phyloP scores from a whole-genome alignment of 495 filamentous ascomycete genomes.

The Thozetella sp. region DNA sequence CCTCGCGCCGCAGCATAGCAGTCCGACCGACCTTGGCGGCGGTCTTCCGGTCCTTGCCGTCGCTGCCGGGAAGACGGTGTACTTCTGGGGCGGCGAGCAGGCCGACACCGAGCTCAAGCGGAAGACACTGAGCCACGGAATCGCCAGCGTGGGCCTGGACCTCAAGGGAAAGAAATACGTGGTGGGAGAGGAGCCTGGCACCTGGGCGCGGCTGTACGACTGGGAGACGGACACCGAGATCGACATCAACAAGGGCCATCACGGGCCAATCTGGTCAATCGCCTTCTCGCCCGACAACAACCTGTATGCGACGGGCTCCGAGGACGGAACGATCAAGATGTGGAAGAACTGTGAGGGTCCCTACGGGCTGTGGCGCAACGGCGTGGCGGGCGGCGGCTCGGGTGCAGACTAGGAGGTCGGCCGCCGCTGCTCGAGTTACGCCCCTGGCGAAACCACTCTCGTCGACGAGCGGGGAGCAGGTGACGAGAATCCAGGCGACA shows the following conservation, averaged over 20 bases:
- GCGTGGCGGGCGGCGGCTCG: conserved; percentile 17
- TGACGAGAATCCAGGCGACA: conserved; percentile 7
- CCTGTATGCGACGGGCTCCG: conserved; percentile 92
- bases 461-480: background rate
- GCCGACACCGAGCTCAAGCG: conserved; percentile 76
- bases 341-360: conserved; percentile 63
- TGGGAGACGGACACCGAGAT: conserved; percentile 79
- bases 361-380: conserved; percentile 55
- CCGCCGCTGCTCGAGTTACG: conserved; percentile 8
- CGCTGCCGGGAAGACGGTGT: conserved; percentile 85
- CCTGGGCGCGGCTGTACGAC: conserved; percentile 92
- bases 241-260: conserved; percentile 95
- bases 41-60: conserved; percentile 61
- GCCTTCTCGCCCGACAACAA: conserved; percentile 94
- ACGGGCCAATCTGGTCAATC: conserved; percentile 95
- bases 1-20: conserved; percentile 38
- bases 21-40: conserved; percentile 48
- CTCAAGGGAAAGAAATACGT: conserved; percentile 78
- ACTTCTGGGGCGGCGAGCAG: conserved; percentile 82
- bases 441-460: conserved; percentile 12
- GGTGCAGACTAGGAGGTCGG: conserved; percentile 29
- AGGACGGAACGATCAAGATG: conserved; percentile 97
- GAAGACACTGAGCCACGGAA: conserved; percentile 74
- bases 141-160: conserved; percentile 88
- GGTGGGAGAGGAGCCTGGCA: conserved; percentile 84